Base-by-base conservation (phyloP, 352 stramenopile genomes). In the Globisporangium yorkense region DNA sequence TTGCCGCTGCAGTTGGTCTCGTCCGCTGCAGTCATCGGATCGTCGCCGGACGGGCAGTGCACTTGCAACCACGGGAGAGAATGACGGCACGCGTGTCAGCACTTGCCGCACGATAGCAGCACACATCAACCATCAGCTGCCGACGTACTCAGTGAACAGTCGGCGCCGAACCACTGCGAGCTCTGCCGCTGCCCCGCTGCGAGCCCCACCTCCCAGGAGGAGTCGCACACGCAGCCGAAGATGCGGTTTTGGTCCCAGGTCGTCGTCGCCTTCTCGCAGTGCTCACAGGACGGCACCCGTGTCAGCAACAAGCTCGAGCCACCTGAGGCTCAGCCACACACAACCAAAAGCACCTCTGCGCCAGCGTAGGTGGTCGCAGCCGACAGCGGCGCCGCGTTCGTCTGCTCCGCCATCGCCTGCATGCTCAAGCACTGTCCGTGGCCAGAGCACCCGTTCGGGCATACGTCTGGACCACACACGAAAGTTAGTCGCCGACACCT, bases 81-180 rank as follows among this genome's bases (percentile, higher is more conserved):
- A 37, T 10, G 33, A 37, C 33, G 33, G 6, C 9, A 33, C 1
- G 45, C 51, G 18, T 29, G 43, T 57, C 13, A 67, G 29, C 21
- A 27, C 24, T 41, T 35, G 13, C 18, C 20, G 31, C n/a, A 41
- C 1, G 20, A n/a, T 18, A 50, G 29, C 27, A 20, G 48, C 35
- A 2, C 33, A 2, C 7, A 5, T 29, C 60, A 7, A 13, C 13
- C 12, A 12, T 5, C 10, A 1, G 8, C 16, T 8, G 12, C 5
- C n/a, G 21, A 33, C 71, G 44, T 73, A 90, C 84, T 67, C 52
- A 72, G 59, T 12, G 86, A 96, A 64, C 90, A 97, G 53, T 96
- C 88, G 18, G 80, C 62, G 7, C 89, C 89, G 58, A 97, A 97
- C 76, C 83, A 97, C 66, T 97, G 66, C 3, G 85, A 68, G 37